Base-by-base conservation (phyloP, 768 basidiomycete species). In the Pisolithus sp. region DNA sequence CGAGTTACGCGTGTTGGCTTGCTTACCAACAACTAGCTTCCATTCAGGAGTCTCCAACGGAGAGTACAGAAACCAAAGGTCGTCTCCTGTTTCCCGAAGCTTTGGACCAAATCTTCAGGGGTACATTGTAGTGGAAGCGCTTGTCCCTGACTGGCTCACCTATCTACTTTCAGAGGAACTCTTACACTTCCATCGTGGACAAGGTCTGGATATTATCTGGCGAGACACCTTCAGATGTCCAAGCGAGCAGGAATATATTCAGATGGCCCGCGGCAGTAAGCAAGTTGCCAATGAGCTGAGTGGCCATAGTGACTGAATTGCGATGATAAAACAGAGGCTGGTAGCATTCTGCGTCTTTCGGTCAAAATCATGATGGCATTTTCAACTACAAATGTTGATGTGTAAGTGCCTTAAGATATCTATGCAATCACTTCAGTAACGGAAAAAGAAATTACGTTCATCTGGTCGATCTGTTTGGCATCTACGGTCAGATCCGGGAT, bases 331-430 rank as follows among this genome's bases (percentile, higher is more conserved):
- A 5, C 59, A 96, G 93, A 97, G 67, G 93, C 93, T 0, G 91
- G 93, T 1, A 92, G 93, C 3, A 74, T 95, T 1, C 81, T 95
- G 53, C 76, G 93, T n/a, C 81, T 94, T 42, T 86, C 88, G 0
- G 82, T 95, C 61, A 94, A 91, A 66, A 77, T 95, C n/a, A 90
- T 97, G 88, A 93, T 93, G 89, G 89, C 88, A 0, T 86, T 82
- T 57, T 74, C 79, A 13, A 81, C 80, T 0, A 77, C 70, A 3
- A 83, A 82, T 57, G 57, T 66, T 28, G 71, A 78, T 37, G 69
- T 83, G 85, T 85, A 66, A 39, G 80, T 59, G 24, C 42, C 38
- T 12, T 17, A 40, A 20, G 10, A 13, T 17, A 23, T 34, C 17
- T 28, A 18, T 36, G 20, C 20, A 24, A 34, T 44, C 21, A 23